phyloP scores from a whole-genome alignment of 176 grass and related monocot genomes.

The Raddia guianensis region DNA sequence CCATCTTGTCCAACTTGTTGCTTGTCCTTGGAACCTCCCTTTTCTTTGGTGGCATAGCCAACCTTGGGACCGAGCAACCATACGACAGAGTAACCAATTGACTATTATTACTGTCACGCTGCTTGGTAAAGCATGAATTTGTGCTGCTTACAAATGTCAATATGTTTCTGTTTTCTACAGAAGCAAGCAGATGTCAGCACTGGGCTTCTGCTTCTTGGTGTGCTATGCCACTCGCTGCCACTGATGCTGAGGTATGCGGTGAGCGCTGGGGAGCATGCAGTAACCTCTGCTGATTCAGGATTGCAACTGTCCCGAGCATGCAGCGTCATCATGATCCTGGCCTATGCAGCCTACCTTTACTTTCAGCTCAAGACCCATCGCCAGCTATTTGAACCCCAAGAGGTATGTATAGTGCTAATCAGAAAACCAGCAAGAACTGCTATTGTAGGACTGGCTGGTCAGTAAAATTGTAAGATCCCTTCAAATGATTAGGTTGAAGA shows the following conservation, averaged over 20 bases:
- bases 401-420: constrained; percentile 49
- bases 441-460: neutral
- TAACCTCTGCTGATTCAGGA: constrained; percentile 37
- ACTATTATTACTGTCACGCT: neutral
- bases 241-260: constrained; percentile 72
- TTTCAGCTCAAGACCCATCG: constrained; percentile 93
- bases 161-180: constrained; percentile 42
- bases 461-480: neutral
- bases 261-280: constrained; percentile 22
- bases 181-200: constrained; percentile 83
- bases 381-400: constrained; percentile 72
- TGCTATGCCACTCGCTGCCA: constrained; percentile 69
- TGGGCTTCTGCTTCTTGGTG: constrained; percentile 72
- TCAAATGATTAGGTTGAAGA: constrained; percentile 49
- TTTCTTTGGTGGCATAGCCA: constrained; percentile 72
- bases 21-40: constrained; percentile 90
- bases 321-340: constrained; percentile 81
- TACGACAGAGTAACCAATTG: constrained; percentile 47
- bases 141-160: neutral
- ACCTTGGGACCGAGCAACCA: constrained; percentile 57
- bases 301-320: constrained; percentile 74
- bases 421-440: neutral
- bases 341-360: constrained; percentile 80
- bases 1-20: constrained; percentile 82
- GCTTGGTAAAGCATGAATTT: neutral